Evolutionary conservation across 2,329 filamentous ascomycete genomes (phyloP).

Genomic region (Penicillium sp.): DNA sequence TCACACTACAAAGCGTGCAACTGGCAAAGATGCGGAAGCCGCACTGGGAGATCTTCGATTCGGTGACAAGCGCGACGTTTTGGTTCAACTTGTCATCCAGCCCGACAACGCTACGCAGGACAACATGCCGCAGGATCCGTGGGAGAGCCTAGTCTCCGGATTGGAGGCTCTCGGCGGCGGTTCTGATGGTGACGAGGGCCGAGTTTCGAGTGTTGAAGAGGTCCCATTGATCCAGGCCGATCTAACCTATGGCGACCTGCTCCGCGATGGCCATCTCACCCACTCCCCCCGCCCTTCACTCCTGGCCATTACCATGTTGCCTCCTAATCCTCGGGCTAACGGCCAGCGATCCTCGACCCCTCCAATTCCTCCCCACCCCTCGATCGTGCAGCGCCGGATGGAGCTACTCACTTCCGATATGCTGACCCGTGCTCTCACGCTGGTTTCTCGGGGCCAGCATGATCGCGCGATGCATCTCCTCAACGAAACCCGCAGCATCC

Average conservation of each 20-base stretch:
- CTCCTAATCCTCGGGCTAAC: slow-evolving; percentile 64
- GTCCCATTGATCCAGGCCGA: slow-evolving; percentile 94
- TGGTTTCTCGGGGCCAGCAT: slow-evolving; percentile 87
- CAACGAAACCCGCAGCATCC: slow-evolving; percentile 87
- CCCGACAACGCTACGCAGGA: slow-evolving; percentile 82
- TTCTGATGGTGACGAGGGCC: slow-evolving; percentile 79
- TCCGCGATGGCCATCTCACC: slow-evolving; percentile 79
- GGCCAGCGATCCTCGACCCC: slow-evolving; percentile 58
- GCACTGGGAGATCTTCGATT: slow-evolving; percentile 88
- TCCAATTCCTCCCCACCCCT: slow-evolving; percentile 90
- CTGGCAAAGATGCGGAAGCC: slow-evolving; percentile 89
- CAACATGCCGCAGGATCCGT: slow-evolving; percentile 84
- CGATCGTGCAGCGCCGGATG: slow-evolving; percentile 94
- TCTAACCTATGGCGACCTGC: slow-evolving; percentile 86
- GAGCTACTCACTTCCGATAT: slow-evolving; percentile 97
- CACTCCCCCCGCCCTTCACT: slow-evolving; percentile 87
- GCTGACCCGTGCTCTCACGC: slow-evolving; percentile 85
- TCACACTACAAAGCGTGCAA: slow-evolving; percentile 93
- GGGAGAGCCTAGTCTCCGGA: slow-evolving; percentile 96
- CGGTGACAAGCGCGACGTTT: slow-evolving; percentile 89
- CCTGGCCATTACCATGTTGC: slow-evolving; percentile 89
- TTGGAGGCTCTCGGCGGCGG: slow-evolving; percentile 88
- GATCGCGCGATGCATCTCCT: slow-evolving; percentile 90
- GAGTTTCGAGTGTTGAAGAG: slow-evolving; percentile 84
- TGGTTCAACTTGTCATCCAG: slow-evolving; percentile 89